Conservation (phyloP, 2,329 filamentous ascomycete genomes). For the Aspergillus calidoustus region DNA sequence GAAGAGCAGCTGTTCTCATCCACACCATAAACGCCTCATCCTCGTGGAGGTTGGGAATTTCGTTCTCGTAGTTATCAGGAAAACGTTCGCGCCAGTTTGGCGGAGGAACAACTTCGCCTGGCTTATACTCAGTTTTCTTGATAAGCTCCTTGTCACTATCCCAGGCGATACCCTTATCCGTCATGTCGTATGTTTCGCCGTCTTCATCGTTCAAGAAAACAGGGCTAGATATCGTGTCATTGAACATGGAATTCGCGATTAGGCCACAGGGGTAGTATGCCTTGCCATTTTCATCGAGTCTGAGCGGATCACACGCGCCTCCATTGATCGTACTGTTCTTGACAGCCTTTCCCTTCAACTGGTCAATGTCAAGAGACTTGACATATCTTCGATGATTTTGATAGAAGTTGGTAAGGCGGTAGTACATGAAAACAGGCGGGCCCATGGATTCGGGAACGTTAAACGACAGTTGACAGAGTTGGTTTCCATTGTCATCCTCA, state of each 20-base stretch:
- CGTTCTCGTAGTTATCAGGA: constrained; percentile 69
- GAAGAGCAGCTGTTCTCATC: constrained; percentile 96
- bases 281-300: constrained; percentile 59
- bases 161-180: constrained; percentile 82
- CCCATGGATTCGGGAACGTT: constrained; percentile 76
- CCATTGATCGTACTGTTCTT: constrained; percentile 63
- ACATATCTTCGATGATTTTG: constrained; percentile 98
- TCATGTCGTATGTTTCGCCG: constrained; percentile 71
- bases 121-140: constrained; percentile 68
- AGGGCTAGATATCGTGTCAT: constrained; percentile 80
- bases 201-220: constrained; percentile 55
- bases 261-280: constrained; percentile 94
- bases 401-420: constrained; percentile 96
- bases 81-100: constrained; percentile 81
- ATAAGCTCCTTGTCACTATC: constrained; percentile 80
- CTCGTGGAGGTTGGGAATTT: constrained; percentile 72
- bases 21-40: constrained; percentile 94
- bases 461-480: constrained; percentile 75
- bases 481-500: constrained; percentile 41
- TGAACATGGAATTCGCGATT: constrained; percentile 96
- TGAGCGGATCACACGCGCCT: constrained; percentile 77
- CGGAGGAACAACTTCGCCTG: constrained; percentile 73
- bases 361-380: constrained; percentile 80
- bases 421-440: constrained; percentile 89
- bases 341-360: constrained; percentile 75